Base-by-base conservation (phyloP, 2,329 filamentous ascomycete species). In the Saccharata proteae region DNA sequence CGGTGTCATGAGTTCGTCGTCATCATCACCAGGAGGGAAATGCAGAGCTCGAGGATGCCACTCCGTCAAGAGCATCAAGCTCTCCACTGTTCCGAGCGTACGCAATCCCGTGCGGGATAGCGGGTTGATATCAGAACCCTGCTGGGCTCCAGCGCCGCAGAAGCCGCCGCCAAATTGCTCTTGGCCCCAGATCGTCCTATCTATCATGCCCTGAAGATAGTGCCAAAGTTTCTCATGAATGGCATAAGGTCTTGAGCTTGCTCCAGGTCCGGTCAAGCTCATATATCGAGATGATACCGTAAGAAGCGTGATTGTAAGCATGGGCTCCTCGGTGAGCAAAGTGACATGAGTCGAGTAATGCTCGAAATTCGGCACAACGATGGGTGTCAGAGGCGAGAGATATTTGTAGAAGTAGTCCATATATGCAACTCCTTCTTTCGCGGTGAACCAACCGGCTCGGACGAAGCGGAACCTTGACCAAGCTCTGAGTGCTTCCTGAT, bases 181-280 rank as follows among this genome's bases (percentile, higher is more conserved):
- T 51, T 94, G 88, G 6, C 86, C 90, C 80, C 85, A 96, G 21
- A 96, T 76, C 42, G 93, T 80, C 19, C 88, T 75, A 55, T 93
- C 84, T 42, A 96, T 90, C 81, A 96, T 94, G 36, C 84, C 81
- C 30, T 86, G 78, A 17, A 96, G 69, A 49, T 94, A 93, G 17
- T 77, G 82, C 90, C 90, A 98, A 4, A 96, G 70, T 54, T 92
- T 85, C 46, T 94, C 84, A 43, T 96, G 90, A 33, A 98, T 93
- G 28, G 84, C 80, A 46, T 90, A 83, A 0, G 85, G 83, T 30
- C 90, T 76, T 28, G 83, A 92, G 39, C 77, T 69, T 1, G 82
- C 80, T 3, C 84, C 85, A 0, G 86, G 77, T 1, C 84, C 83
- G 13, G 76, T 69, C 28, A 93, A 75, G 37, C 74, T 73, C 51